phyloP scores from a whole-genome alignment of 768 basidiomycete genomes.

The Panaeolus papilionaceus region DNA sequence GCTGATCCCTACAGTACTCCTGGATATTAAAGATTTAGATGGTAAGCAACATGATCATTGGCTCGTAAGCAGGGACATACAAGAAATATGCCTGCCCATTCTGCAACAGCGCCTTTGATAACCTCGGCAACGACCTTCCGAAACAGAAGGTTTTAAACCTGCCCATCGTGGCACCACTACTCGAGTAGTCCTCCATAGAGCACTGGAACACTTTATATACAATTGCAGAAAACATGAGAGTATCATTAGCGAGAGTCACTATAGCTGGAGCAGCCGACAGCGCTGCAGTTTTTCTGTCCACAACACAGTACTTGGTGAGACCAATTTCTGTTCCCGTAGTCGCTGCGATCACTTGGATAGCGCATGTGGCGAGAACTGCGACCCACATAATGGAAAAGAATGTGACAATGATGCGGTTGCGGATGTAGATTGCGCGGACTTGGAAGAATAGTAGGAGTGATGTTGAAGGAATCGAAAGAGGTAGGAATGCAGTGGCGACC shows the following conservation, averaged over 20 bases:
- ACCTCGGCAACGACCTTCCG: constrained; percentile 29
- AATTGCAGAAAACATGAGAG: constrained; percentile 36
- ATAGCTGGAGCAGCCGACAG: constrained; percentile 28
- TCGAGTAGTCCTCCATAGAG: background rate
- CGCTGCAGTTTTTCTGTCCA: background rate
- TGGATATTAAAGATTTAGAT: background rate
- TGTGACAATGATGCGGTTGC: constrained; percentile 14
- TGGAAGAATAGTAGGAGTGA: constrained; percentile 24
- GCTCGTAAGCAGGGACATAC: constrained; percentile 24
- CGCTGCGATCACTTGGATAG: background rate
- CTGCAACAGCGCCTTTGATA: constrained; percentile 31
- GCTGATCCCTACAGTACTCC: constrained; percentile 22
- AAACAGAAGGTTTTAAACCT: constrained; percentile 20
- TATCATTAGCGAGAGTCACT: constrained; percentile 32
- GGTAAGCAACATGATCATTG: background rate
- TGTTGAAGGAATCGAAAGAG: constrained; percentile 19
- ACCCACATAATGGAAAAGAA: constrained; percentile 24
- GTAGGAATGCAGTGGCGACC: constrained; percentile 3
- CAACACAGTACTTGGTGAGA: constrained; percentile 23
- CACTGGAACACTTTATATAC: constrained; percentile 31
- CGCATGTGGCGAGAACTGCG: constrained; percentile 8
- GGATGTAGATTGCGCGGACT: constrained; percentile 24
- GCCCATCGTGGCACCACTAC: background rate
- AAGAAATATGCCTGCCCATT: constrained; percentile 40
- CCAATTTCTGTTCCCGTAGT: constrained; percentile 17